Evolutionary conservation across 148 eudicot genomes (phyloP).

Genomic region (Rhododendron simsii): DNA sequence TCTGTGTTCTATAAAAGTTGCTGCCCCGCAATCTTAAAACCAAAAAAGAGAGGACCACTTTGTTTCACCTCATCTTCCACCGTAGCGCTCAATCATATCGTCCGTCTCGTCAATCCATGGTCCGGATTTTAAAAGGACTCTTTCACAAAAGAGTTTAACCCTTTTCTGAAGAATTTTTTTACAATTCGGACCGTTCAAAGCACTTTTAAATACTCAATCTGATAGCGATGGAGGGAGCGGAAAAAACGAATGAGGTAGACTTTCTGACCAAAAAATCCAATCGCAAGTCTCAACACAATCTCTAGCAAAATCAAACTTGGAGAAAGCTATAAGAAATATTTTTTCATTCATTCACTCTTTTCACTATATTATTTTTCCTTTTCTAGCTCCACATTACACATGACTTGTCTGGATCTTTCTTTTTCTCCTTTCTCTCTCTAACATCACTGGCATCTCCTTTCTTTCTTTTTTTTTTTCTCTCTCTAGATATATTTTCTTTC

Average conservation of each 20-base stretch:
- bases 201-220: too few relatives aligned
- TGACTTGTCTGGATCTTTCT: not conserved
- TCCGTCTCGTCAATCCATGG: too few relatives aligned
- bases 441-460: not conserved
- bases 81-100: too few relatives aligned
- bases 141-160: too few relatives aligned
- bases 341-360: not conserved
- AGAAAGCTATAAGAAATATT: not conserved
- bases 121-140: too few relatives aligned
- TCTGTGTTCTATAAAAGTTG: too few relatives aligned
- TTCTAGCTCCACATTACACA: not conserved
- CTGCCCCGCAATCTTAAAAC: not conserved
- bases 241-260: too few relatives aligned
- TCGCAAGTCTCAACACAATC: not conserved
- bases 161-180: too few relatives aligned
- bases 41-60: not conserved
- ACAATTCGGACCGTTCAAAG: too few relatives aligned
- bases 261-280: not conserved
- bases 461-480: too few relatives aligned
- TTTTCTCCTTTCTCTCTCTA: not conserved
- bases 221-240: too few relatives aligned
- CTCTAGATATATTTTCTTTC: not conserved
- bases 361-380: not conserved
- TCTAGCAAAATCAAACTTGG: not conserved
- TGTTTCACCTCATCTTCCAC: fast-evolving